Percentiles rank a stretch among this genome's conserved stretches.
Evolutionary conservation across 1,284 basidiomycete genomes (phyloP).

Genomic region (Sanghuangporus sanghuang): DNA sequence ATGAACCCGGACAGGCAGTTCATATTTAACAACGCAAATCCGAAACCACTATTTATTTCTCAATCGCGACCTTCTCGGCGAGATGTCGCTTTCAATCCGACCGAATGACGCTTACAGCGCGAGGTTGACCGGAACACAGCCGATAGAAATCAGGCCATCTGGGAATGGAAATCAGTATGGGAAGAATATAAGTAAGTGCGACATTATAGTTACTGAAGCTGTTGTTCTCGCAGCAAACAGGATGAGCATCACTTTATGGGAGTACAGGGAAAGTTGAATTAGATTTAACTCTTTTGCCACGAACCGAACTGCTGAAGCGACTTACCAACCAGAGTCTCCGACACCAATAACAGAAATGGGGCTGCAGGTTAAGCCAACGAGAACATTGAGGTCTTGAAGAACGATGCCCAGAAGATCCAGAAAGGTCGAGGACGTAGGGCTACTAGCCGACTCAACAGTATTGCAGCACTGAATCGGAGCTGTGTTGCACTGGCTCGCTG

Average conservation of each 20-base stretch:
- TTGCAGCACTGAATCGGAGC: constrained; percentile 28
- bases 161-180: not conserved
- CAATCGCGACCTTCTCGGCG: no score
- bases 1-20: no score
- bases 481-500: not conserved
- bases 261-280: constrained; percentile 24
- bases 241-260: constrained; percentile 20
- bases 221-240: constrained; percentile 19
- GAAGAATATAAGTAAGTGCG: not conserved
- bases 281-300: no score
- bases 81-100: no score
- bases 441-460: constrained; percentile 21
- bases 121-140: constrained; percentile 35
- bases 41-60: no score
- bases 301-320: not conserved
- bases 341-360: constrained; percentile 25
- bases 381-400: constrained; percentile 20
- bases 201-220: constrained; percentile 19
- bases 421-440: constrained; percentile 6
- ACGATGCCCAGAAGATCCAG: constrained; percentile 22
- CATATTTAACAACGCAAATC: no score
- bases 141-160: constrained; percentile 36
- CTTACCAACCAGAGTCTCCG: constrained; percentile 21
- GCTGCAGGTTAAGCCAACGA: constrained; percentile 25
- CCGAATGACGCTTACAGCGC: not conserved